Percentiles rank a stretch among this genome's conserved stretches.
phyloP scores from a whole-genome alignment of 306 rosid genomes.

The Vachellia collinsii region DNA sequence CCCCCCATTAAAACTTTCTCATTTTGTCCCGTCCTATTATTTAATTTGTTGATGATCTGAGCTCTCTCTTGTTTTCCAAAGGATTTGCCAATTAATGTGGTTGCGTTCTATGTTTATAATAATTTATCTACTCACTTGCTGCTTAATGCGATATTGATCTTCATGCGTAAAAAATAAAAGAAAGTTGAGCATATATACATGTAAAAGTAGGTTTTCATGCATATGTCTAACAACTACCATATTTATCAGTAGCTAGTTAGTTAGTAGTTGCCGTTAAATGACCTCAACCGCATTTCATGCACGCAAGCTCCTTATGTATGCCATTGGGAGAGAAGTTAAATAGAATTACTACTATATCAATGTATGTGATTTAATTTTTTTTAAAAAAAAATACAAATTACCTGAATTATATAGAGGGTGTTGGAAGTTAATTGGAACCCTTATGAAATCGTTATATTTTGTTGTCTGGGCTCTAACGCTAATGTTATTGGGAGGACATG shows the following conservation, averaged over 20 bases:
- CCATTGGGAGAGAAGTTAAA: neutral
- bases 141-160: neutral
- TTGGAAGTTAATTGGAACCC: too few species aligned
- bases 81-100: neutral
- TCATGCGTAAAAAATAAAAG: neutral
- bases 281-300: neutral
- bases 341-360: too few species aligned
- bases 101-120: neutral
- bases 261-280: neutral
- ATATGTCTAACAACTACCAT: neutral
- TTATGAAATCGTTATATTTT: too few species aligned
- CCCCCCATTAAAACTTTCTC: neutral
- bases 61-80: neutral
- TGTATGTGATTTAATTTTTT: too few species aligned
- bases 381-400: too few species aligned
- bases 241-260: neutral
- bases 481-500: too few species aligned
- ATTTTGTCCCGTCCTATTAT: neutral
- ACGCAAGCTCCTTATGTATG: neutral
- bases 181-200: too few species aligned
- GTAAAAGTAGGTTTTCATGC: neutral
- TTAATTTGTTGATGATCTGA: neutral
- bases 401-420: too few species aligned
- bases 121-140: neutral
- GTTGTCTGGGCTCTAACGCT: too few species aligned